Base-by-base conservation (phyloP, 257 asterid genomes). In the Gentiana dahurica region DNA sequence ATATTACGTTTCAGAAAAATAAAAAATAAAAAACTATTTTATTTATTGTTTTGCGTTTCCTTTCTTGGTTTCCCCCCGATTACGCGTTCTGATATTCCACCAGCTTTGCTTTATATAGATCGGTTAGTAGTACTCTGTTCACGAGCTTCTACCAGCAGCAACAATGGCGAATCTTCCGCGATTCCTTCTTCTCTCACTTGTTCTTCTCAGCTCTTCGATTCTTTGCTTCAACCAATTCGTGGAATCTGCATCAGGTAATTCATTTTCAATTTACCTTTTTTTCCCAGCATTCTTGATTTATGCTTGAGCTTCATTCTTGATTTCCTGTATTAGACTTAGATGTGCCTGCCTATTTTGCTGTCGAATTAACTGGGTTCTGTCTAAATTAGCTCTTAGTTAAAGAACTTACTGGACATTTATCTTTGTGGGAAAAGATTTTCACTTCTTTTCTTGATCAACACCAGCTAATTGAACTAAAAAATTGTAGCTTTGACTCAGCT, bases 231-330 rank as follows among this genome's bases (percentile, higher is more conserved):
- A 46, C 35, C 66, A 41, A 24, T 51, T 45, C 15, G 68, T 68
- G 80, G 78, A 65, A 51, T 80, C 85, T 65, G 91, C 78, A 58
- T 24, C 24, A 24, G 96, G 96, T 87, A 70, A 70, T 13, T 36
- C 6, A 13, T 15, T 33, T 12, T 49, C 15, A 7, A 49, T 5
- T 12, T 46, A 1, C 2, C 48, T 6, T 32, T 9, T 53, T 54
- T 45, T 46, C 57, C 2, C 35, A 57, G 12, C 7, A 47, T 34
- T 62, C 67, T 55, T 50, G 49, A 8, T 62, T 71, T 50, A 55
- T 53, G 73, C 55, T 57, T 65, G 52, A 54, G 71, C 59, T 9
- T 33, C 12, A 51, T 35, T 11, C 24, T 55, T n/a, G 62, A 10
- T 64, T 32, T 32, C 39, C 2, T 54, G 12, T 9, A 36, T 55